These are phyloP conservation scores for Mortierella sp. DNA, from an alignment of 371 early-diverging fungal species.

Conservation along the genomic window DNA sequence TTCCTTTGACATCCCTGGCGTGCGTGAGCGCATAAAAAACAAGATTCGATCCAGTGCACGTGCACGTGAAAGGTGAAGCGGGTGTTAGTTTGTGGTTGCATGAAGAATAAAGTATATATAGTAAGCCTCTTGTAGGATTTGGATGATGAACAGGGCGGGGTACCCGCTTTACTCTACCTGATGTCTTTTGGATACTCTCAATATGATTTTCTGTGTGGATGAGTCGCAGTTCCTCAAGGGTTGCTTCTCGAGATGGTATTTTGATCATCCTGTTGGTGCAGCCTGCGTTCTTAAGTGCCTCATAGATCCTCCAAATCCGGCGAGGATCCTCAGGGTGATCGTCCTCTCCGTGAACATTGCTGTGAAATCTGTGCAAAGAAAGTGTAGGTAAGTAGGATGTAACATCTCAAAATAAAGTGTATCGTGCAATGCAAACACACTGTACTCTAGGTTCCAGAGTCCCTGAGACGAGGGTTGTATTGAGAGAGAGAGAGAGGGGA, in stretches of 20 bases:
- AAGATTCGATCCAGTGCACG: too few relatives aligned
- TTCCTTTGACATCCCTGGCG: conserved; percentile 42
- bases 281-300: conserved; percentile 61
- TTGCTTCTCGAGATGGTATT: conserved; percentile 64
- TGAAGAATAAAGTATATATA: too few relatives aligned
- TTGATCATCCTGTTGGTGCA: conserved; percentile 62
- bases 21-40: too few relatives aligned
- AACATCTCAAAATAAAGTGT: too few relatives aligned
- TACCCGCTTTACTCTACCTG: conserved; percentile 47
- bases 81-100: background rate
- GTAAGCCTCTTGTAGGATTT: too few relatives aligned
- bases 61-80: background rate
- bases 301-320: conserved; percentile 73
- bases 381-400: conserved; percentile 38
- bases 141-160: too few relatives aligned
- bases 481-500: too few relatives aligned
- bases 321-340: conserved; percentile 81
- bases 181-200: conserved; percentile 50
- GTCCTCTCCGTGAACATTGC: conserved; percentile 62
- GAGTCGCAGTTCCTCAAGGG: conserved; percentile 63
- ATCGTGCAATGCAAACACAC: too few relatives aligned
- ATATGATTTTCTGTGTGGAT: conserved; percentile 70
- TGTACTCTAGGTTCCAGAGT: too few relatives aligned
- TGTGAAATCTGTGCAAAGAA: conserved; percentile 30
- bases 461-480: too few relatives aligned